Percentiles rank a stretch among this genome's conserved stretches.
Evolutionary conservation across 2,329 filamentous ascomycete species (phyloP).

Genomic region (Penicillium concentricum): DNA sequence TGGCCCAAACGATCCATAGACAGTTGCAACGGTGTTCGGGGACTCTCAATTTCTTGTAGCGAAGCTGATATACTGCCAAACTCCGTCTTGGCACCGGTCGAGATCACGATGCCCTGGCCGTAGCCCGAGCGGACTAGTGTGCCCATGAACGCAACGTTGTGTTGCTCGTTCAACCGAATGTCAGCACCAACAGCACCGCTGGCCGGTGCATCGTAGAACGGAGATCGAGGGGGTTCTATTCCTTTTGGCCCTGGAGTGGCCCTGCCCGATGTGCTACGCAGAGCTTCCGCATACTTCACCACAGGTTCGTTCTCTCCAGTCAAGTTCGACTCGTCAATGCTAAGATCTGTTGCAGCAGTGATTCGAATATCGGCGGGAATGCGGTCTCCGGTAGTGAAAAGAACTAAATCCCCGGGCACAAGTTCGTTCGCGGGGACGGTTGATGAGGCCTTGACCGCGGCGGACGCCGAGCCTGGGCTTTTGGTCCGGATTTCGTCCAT

Average conservation of each 20-base stretch:
- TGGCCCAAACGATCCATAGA: conserved; percentile 98
- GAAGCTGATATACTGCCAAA: conserved; percentile 96
- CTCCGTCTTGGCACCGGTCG: conserved; percentile 88
- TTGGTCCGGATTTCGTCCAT: conserved; percentile 50
- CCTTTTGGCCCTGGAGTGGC: conserved; percentile 35
- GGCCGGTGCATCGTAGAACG: conserved; percentile 59
- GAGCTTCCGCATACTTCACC: conserved; percentile 67
- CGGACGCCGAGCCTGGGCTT: conserved; percentile 56
- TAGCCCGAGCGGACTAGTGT: conserved; percentile 93
- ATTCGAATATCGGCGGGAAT: conserved; percentile 96
- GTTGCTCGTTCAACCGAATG: conserved; percentile 68
- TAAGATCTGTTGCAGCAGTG: conserved; percentile 82
- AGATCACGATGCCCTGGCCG: conserved; percentile 95
- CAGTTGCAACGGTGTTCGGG: conserved; percentile 85
- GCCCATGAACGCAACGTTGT: conserved; percentile 97
- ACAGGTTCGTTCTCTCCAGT: conserved; percentile 97
- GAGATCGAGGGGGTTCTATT: conserved; percentile 49
- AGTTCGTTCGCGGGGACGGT: conserved; percentile 85
- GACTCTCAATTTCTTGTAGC: conserved; percentile 91
- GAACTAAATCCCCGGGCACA: conserved; percentile 86
- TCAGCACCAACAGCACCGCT: conserved; percentile 62
- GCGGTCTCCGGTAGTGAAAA: conserved; percentile 93
- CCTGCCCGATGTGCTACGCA: conserved; percentile 38
- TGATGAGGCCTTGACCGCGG: conserved; percentile 70
- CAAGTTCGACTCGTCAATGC: conserved; percentile 94